These are phyloP conservation scores for Westerdykella sp. DNA, from an alignment of 2,329 filamentous ascomycete species.

Conservation along the genomic window DNA sequence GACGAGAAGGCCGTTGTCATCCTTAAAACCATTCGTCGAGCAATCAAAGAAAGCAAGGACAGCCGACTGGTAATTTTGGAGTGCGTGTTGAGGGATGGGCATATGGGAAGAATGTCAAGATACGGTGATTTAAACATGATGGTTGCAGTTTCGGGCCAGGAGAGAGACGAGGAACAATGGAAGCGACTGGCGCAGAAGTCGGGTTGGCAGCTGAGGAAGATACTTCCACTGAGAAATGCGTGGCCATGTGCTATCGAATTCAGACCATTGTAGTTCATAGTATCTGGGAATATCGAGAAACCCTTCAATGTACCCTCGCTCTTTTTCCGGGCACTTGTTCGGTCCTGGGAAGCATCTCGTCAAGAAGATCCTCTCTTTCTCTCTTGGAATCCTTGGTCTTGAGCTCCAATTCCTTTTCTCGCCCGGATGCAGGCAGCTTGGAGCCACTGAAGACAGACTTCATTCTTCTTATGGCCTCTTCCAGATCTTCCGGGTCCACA, in stretches of 20 bases:
- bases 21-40: slow-evolving; percentile 23
- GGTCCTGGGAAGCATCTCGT: too few species aligned
- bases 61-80: slow-evolving; percentile 38
- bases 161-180: slow-evolving; percentile 31
- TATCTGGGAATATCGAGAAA: too few species aligned
- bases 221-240: slow-evolving; percentile 13
- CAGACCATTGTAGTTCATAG: slow-evolving; percentile 1
- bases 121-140: slow-evolving; percentile 43
- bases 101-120: slow-evolving; percentile 24
- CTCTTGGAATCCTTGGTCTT: background rate
- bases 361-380: background rate
- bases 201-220: slow-evolving; percentile 25
- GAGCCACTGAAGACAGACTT: slow-evolving; percentile 1
- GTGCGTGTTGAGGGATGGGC: slow-evolving; percentile 30
- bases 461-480: slow-evolving; percentile 14
- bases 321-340: too few species aligned
- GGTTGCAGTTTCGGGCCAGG: slow-evolving; percentile 28
- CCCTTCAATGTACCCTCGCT: too few species aligned
- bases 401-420: background rate
- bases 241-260: slow-evolving; percentile 20
- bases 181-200: slow-evolving; percentile 16
- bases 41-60: slow-evolving; percentile 18
- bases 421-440: background rate
- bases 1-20: slow-evolving; percentile 31
- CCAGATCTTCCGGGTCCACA: slow-evolving; percentile 8